Conservation (phyloP, 2,329 filamentous ascomycete species). For the Nigrospora oryzae region DNA sequence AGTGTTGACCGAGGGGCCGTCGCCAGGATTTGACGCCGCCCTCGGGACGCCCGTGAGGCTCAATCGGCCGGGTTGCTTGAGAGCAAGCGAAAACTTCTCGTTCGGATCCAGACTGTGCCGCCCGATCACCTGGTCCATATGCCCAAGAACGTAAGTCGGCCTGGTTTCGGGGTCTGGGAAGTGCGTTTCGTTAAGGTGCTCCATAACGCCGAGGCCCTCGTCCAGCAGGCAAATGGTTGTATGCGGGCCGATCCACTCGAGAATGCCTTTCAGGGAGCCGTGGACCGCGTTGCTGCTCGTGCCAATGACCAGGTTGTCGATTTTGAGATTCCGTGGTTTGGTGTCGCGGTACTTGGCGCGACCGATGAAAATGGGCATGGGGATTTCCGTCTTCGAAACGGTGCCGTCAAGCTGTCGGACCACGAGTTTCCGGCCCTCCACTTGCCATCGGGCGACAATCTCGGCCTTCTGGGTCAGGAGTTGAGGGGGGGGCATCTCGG, state of each 20-base stretch:
- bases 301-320: slow-evolving; percentile 16
- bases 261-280: too few species aligned
- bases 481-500: slow-evolving; percentile 53
- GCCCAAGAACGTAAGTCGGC: slow-evolving; percentile 70
- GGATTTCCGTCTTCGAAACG: slow-evolving; percentile 13
- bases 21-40: not conserved
- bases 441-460: slow-evolving; percentile 35
- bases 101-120: slow-evolving; percentile 4
- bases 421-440: slow-evolving; percentile 32
- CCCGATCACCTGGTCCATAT: slow-evolving; percentile 34
- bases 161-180: slow-evolving; percentile 58
- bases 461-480: slow-evolving; percentile 48
- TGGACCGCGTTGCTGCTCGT: not conserved
- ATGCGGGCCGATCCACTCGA: slow-evolving; percentile 32
- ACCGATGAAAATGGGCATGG: slow-evolving; percentile 7
- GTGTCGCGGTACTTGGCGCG: too few species aligned
- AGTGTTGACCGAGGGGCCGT: not conserved
- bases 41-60: slow-evolving; percentile 20
- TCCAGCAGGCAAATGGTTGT: slow-evolving; percentile 72
- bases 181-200: slow-evolving; percentile 61
- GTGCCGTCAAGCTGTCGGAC: slow-evolving; percentile 30
- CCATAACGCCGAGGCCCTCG: slow-evolving; percentile 77
- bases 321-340: not conserved
- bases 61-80: slow-evolving; percentile 28
- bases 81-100: slow-evolving; percentile 24